phyloP scores from a whole-genome alignment of 768 basidiomycete species.

The Rhodotorula taiwanensis region DNA sequence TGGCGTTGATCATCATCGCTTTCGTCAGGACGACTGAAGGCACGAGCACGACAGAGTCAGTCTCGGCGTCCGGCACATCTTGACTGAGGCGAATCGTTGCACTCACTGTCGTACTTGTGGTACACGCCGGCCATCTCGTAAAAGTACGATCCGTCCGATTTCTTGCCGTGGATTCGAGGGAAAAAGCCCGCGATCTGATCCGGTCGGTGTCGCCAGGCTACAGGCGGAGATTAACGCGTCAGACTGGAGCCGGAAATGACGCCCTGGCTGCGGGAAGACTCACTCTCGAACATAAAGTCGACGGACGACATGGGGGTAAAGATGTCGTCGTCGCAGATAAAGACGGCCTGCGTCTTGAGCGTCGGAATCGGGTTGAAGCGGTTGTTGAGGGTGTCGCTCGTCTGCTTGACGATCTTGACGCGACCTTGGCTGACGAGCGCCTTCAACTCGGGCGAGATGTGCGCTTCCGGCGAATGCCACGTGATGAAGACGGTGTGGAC shows the following conservation, averaged over 20 bases:
- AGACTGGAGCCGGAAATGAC: too few species aligned
- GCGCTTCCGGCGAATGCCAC: not conserved
- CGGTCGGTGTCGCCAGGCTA: not conserved
- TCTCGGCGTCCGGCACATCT: too few species aligned
- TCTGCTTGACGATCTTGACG: not conserved
- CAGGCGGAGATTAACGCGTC: too few species aligned
- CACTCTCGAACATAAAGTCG: not conserved
- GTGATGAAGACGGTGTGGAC: not conserved
- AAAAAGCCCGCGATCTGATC: not conserved
- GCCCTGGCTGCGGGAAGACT: too few species aligned
- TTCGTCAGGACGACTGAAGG: not conserved
- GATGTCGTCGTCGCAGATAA: conserved; percentile 5
- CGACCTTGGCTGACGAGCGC: not conserved
- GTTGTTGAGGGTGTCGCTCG: not conserved
- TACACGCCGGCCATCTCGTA: conserved; percentile 4
- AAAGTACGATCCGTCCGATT: not conserved
- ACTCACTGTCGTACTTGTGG: not conserved
- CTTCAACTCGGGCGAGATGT: not conserved
- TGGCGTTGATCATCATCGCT: conserved; percentile 3
- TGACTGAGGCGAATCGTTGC: too few species aligned
- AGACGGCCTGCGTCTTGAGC: conserved; percentile 4
- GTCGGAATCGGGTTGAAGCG: conserved; percentile 1
- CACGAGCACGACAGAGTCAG: too few species aligned
- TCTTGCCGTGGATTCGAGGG: not conserved
- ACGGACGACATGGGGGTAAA: not conserved